A percentile compares a stretch with the other conserved stretches of the same genome.
These are phyloP conservation scores for Xylaria sp. DNA, from an alignment of 495 filamentous ascomycete species.

Conservation along the genomic window DNA sequence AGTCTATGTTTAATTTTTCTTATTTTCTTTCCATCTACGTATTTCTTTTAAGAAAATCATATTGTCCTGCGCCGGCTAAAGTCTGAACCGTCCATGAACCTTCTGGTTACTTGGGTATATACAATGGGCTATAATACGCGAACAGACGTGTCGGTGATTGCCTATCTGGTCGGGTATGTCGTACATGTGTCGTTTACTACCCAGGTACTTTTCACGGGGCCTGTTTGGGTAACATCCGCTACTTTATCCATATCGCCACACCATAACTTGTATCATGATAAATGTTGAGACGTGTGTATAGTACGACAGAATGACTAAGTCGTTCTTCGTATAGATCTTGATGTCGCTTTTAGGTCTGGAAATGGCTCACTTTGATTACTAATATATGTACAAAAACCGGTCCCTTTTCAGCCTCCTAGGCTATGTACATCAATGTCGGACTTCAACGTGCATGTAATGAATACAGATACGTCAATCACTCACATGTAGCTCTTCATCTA, in stretches of 20 bases:
- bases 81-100: not conserved
- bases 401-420: not conserved
- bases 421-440: not conserved
- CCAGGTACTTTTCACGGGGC: not conserved
- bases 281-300: not conserved
- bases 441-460: not conserved
- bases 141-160: not conserved
- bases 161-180: not conserved
- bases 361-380: not conserved
- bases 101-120: not conserved
- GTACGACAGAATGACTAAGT: not conserved
- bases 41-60: too few relatives aligned
- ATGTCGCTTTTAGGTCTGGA: not conserved
- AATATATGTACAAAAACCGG: not conserved
- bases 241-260: conserved; percentile 23
- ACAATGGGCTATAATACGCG: not conserved
- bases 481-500: not conserved
- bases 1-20: not conserved
- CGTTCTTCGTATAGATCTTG: not conserved
- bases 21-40: not conserved
- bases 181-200: too few relatives aligned
- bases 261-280: not conserved
- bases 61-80: conserved; percentile 9
- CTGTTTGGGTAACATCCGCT: conserved; percentile 2
- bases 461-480: not conserved